Base-by-base conservation (phyloP, 2,329 filamentous ascomycete genomes). In the Camptophora hylomeconis region DNA sequence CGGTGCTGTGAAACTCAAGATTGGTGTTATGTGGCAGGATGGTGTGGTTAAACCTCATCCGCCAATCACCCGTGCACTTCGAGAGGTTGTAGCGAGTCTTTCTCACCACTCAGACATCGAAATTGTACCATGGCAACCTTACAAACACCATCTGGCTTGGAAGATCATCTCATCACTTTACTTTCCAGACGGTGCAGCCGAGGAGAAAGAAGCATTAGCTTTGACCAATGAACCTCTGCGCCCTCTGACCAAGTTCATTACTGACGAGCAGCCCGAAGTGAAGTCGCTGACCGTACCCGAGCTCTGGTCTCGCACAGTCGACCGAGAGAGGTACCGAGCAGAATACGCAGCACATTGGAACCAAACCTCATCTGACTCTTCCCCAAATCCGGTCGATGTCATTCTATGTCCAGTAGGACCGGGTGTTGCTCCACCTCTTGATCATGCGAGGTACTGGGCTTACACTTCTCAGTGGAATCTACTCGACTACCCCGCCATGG, bases 401-500 rank as follows among this genome's bases (percentile, higher is more conserved):
- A 63, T 78, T 28, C 63, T 79, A 29, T 70, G 37, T 33, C 42
- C 42, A 7, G 28, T 35, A 5, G 31, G 30, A 6, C 40, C 40
- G n/a, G 35, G 35, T 2, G 37, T 39, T 1, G 42, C 42, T 10
- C 67, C 61, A 2, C 51, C 65, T 36, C 60, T 71, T 36, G 49
- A 70, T 38, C 51, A 58, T 33, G 43, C 75, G 46, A 58, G 50
- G 21, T 70, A 69, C 38, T 80, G 73, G 73, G 64, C 63, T 2
- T 81, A 81, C 40, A 78, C 73, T 0, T 56, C 65, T 1, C 66
- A 73, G 37, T 80, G 74, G 72, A 81, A 80, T 46, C 41, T 80
- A 24, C 60, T 81, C 2, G 74, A 81, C 47, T 78, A 78, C 47
- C 71, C 75, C 1, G 65, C 61, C 5, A 49, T 67, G 2, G 61